Evolutionary conservation across 345 rosid species (phyloP).

Genomic region (Balakata baccata): DNA sequence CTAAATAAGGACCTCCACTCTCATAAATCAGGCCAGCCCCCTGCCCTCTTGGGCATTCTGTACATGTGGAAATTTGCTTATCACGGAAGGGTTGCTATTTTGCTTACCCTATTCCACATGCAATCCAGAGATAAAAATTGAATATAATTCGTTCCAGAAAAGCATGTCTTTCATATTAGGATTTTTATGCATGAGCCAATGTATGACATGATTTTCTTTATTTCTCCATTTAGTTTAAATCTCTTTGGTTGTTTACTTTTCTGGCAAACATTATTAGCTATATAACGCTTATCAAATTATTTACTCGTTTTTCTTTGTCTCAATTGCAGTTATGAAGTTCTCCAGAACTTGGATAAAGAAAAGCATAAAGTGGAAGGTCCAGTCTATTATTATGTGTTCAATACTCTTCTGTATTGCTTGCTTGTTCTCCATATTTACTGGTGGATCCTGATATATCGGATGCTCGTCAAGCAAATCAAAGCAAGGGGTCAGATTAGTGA

Average conservation of each 20-base stretch:
- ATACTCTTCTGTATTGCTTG: constrained; percentile 30
- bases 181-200: not conserved
- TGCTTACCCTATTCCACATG: not conserved
- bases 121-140: not conserved
- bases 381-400: constrained; percentile 28
- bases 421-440: constrained; percentile 36
- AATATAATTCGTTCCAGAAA: not conserved
- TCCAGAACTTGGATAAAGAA: constrained; percentile 21
- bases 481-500: constrained; percentile 35
- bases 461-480: constrained; percentile 38
- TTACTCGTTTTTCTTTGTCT: not conserved
- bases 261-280: too few relatives aligned
- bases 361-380: constrained; percentile 31
- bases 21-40: not conserved
- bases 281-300: not conserved
- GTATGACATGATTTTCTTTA: not conserved
- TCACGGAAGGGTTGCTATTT: not conserved
- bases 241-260: not conserved
- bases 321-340: constrained; percentile 28
- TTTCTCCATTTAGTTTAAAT: not conserved
- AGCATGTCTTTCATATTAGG: not conserved
- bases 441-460: constrained; percentile 38
- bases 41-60: not conserved
- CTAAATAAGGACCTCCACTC: not conserved
- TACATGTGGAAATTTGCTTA: not conserved